Base-by-base conservation (phyloP, 805 yeast genomes). In the Nakazawaea pomicola region DNA sequence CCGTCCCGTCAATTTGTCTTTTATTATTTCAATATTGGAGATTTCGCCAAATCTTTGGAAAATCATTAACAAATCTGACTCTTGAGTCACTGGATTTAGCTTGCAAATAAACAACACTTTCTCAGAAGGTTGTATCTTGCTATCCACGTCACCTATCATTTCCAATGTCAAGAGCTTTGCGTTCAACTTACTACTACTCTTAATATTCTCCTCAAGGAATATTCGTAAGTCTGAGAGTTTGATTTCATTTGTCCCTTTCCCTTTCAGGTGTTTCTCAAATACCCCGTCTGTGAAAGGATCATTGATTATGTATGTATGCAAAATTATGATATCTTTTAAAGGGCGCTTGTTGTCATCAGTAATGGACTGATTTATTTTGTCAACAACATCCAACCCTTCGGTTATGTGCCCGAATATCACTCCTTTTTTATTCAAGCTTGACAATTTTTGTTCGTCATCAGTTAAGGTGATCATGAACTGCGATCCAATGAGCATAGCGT, bases 11-110 rank as follows among this genome's bases (percentile, higher is more conserved):
- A 50, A 56, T 21, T 59, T 60, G 47, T 77, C 83, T 29, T 62
- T 55, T 11, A 80, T 65, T 12, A 81, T 60, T 39, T 78, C 79
- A 44, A 78, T 71, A 2, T 74, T 65, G 1, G 50, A 44, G 15
- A 81, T 72, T 5, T 57, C 47, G 1, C 89, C 89, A 60, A 80
- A 81, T 38, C 83, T 61, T n/a, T 73, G 63, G 51, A 82, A 82
- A 11, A 81, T 74, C 24, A 71, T 55, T 29, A 64, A 60, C 20
- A 81, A 53, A 37, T 82, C 85, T 4, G 72, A 76, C 19, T 67
- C 75, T n/a, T 62, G 61, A 3, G 89, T 81, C 2, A 80, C 57
- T 1, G 83, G 76, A 48, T 82, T 81, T 48, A 81, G 56, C 47
- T 76, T 76, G 51, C 87, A 80, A 3, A 81, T 70, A 49, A 81